Conservation (phyloP, 1,139 yeast genomes). For the Geotrichum restrictum region DNA sequence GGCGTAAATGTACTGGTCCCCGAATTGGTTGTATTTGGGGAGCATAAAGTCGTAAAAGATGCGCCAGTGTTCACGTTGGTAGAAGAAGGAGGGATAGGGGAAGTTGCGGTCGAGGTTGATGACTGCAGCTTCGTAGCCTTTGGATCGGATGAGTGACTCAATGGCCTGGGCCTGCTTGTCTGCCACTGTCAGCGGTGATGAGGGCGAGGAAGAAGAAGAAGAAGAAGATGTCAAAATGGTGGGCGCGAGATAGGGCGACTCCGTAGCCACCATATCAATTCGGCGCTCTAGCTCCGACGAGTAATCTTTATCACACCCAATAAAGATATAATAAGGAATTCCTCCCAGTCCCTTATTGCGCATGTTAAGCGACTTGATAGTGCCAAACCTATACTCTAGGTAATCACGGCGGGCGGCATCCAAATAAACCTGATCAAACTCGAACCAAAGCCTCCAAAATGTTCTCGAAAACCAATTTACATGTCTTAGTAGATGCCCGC, state of each 20-base stretch:
- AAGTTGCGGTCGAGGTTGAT: constrained; percentile 57
- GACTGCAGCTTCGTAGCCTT: constrained; percentile 75
- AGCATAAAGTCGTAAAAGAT: constrained; percentile 72
- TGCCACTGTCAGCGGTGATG: constrained; percentile 15
- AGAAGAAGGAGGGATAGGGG: constrained; percentile 75
- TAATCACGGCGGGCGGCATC: constrained; percentile 80
- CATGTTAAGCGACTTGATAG: constrained; percentile 66
- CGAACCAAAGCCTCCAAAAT: constrained; percentile 87
- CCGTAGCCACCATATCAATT: constrained; percentile 70
- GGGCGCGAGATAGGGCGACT: constrained; percentile 76
- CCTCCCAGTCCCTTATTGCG: constrained; percentile 62
- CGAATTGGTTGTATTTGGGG: constrained; percentile 66
- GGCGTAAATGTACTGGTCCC: constrained; percentile 74
- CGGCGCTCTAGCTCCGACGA: constrained; percentile 59
- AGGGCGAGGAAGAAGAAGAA: constrained; percentile 74
- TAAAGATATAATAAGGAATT: constrained; percentile 79
- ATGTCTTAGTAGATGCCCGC: constrained; percentile 67
- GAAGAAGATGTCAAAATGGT: too few relatives aligned
- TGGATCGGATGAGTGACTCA: constrained; percentile 42
- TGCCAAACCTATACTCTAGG: constrained; percentile 75
- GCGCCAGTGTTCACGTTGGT: constrained; percentile 72
- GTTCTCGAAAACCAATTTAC: constrained; percentile 73
- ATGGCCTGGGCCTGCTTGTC: constrained; percentile 2
- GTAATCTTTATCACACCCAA: constrained; percentile 69
- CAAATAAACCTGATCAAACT: constrained; percentile 72